Evolutionary conservation across 2,329 filamentous ascomycete genomes (phyloP), one percentile per base, ranked within the genome.

Genomic region (Venturia aucupariae): DNA sequence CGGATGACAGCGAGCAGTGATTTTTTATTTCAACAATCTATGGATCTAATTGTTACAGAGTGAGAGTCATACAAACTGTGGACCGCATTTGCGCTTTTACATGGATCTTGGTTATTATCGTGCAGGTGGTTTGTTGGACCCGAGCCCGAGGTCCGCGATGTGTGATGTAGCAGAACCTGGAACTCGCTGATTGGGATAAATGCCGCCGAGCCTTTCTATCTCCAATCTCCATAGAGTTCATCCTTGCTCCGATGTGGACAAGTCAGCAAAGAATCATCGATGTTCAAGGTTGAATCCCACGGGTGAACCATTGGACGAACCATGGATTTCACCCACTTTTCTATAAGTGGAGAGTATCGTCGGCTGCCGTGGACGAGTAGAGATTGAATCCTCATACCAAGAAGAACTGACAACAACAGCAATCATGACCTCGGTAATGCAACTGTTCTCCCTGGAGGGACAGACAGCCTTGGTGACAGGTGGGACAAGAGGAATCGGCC

Each of bases 401-500:
- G 30, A 15, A 35, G 17, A 30, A 54, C 48, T 30, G 51, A n/a
- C 51, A 57, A 27, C 51, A 57, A 35, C 51, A 35, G 46, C 60
- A 19, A 64, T 22, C 44, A 75, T 77, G 75, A 57, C 69, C 27
- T 72, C 75, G 10, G 68, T 78, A 41, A 71, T 75, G 66, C 71
- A 80, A 65, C 73, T 82, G 42, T 82, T 81, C 71, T 79, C 77
- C 35, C 75, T 82, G 11, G 72, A 79, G 66, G 79, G 79, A 60
- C 77, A 82, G 68, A 80, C 77, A 1, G 79, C 79, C 24, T 69
- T 82, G 48, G 76, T 81, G 10, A 82, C 79, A 54, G 79, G 79
- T 55, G 79, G 79, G 1, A 82, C 79, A 2, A 70, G 79, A 70
- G 79, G 79, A 17, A 81, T 82, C 55, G 79, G 79, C 22, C 79